Evolutionary conservation across 495 filamentous ascomycete genomes (phyloP), one percentile per base, ranked within the genome.

Genomic region (Hypoxylon fragiforme): DNA sequence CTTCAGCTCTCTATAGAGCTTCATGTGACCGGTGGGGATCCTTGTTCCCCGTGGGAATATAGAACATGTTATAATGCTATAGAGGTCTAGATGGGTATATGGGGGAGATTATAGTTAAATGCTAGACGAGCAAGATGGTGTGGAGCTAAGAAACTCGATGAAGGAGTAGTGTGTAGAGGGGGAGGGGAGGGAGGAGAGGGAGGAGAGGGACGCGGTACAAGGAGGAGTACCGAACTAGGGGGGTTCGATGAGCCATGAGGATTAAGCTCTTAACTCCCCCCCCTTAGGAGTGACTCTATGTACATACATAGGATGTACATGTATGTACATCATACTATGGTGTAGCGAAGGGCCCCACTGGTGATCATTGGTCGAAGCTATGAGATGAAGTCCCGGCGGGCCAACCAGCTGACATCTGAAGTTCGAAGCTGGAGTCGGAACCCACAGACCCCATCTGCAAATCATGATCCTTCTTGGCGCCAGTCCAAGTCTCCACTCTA

Each of bases 351-450:
- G 24, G 9, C 24, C 16, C 26, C 34, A 15, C 38, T 31, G 13
- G 42, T 21, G 36, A 50, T 46, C 51, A 67, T 67, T 67, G 62
- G 65, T 42, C 43, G 28, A 43, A 44, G 57, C 46, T 57, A 55
- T 62, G 54, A 53, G 35, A 58, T 56, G 62, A 67, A 50, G 62
- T 65, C 62, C 60, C 41, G 62, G 58, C 46, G n/a, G 54, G 48
- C 65, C 65, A 67, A 67, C 65, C 65, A 67, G 65, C 62, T 67
- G 65, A 67, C 65, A 67, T 62, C 38, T 57, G 54, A 55, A 47
- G 51, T 59, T 35, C 42, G 45, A 52, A 46, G 42, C 57, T 52
- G 60, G 53, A 48, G 50, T 54, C 62, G 54, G 62, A 54, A 58
- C 59, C 58, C 65, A 61, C 52, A 67, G 58, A 67, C 58, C n/a